phyloP scores from a whole-genome alignment of 2,329 filamentous ascomycete genomes.

The Cladosporium cucumerinum region DNA sequence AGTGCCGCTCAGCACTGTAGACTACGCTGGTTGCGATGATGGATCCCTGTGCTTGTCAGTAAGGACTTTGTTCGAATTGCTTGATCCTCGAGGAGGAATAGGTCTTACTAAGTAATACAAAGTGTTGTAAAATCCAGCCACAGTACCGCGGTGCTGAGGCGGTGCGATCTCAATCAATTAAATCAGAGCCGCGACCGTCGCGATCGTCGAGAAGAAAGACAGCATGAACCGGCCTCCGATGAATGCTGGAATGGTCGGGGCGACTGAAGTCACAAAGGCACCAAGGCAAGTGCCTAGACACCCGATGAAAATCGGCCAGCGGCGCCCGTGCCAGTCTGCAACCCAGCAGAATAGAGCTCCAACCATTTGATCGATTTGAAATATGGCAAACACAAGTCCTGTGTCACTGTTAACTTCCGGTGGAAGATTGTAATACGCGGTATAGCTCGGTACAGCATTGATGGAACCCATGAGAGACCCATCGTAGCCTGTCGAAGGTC shows the following conservation, averaged over 20 bases:
- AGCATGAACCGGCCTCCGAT: slow-evolving; percentile 42
- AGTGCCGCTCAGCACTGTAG: slow-evolving; percentile 33
- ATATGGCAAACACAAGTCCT: slow-evolving; percentile 40
- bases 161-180: slow-evolving; percentile 31
- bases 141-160: slow-evolving; percentile 41
- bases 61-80: background rate
- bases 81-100: too few relatives aligned
- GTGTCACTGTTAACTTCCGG: slow-evolving; percentile 44
- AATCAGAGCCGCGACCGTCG: slow-evolving; percentile 6
- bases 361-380: slow-evolving; percentile 48
- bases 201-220: slow-evolving; percentile 22
- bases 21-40: slow-evolving; percentile 48
- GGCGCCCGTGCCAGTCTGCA: slow-evolving; percentile 44
- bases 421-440: slow-evolving; percentile 45
- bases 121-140: slow-evolving; percentile 54
- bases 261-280: background rate
- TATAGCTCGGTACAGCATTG: slow-evolving; percentile 51
- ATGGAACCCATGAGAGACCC: slow-evolving; percentile 44
- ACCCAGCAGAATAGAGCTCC: slow-evolving; percentile 44
- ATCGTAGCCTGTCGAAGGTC: slow-evolving; percentile 21
- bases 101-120: slow-evolving; percentile 31
- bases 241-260: slow-evolving; percentile 35
- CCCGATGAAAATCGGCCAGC: slow-evolving; percentile 54
- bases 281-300: slow-evolving; percentile 28
- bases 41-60: slow-evolving; percentile 24